These are phyloP conservation scores for Cavenderia fasciculata DNA, from an alignment of 78 protist species.

Conservation along the genomic window DNA sequence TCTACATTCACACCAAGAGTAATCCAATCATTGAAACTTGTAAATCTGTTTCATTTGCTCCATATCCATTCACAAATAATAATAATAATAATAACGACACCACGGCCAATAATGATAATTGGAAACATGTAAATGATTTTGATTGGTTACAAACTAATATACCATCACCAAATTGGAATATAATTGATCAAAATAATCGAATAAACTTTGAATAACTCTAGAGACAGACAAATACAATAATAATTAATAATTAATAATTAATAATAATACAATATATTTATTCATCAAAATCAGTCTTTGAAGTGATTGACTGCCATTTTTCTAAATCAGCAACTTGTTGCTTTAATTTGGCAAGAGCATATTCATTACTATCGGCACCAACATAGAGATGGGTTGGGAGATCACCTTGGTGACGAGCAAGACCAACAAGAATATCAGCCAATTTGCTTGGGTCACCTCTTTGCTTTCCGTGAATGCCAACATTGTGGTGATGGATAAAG, in stretches of 20 bases:
- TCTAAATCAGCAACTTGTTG: no score
- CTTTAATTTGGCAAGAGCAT: neutral
- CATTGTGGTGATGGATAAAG: neutral
- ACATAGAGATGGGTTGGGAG: neutral
- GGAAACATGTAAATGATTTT: constrained; percentile 46
- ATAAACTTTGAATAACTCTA: no score
- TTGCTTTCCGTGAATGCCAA: neutral
- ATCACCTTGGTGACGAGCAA: neutral
- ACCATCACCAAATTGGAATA: constrained; percentile 66
- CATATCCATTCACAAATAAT: no score
- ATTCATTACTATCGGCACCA: neutral
- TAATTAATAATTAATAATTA: no score
- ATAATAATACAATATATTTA: no score
- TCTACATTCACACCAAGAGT: constrained; percentile 50
- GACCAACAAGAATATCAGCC: neutral
- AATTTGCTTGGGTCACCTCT: constrained; percentile 1
- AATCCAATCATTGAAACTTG: constrained; percentile 55
- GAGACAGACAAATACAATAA: no score
- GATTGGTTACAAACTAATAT: constrained; percentile 69
- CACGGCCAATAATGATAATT: constrained; percentile 7
- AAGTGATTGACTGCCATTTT: no score
- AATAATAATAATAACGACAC: no score
- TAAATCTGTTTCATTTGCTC: constrained; percentile 25
- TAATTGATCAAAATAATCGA: no score
- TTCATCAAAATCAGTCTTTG: no score